Conservation (phyloP, 1,284 basidiomycete species). For the Rhodotorula sp. region DNA sequence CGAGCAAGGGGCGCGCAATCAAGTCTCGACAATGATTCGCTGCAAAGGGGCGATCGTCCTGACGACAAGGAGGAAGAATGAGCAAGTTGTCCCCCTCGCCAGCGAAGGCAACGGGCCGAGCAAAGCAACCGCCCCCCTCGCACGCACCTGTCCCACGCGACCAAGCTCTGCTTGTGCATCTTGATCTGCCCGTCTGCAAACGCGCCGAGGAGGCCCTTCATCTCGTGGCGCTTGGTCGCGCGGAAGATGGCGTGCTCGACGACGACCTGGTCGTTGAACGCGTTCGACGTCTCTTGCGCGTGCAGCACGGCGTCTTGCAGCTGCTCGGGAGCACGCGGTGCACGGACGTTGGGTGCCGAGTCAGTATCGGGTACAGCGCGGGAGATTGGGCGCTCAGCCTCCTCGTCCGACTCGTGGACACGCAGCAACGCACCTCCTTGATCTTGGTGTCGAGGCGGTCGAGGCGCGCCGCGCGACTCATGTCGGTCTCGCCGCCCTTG, state of each 20-base stretch:
- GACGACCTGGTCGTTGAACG: conserved; percentile 90
- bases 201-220: conserved; percentile 88
- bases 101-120: background rate
- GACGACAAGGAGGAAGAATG: background rate
- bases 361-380: no score
- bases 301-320: conserved; percentile 93
- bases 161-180: conserved; percentile 66
- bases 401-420: background rate
- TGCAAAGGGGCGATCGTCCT: conserved; percentile 28
- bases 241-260: conserved; percentile 89
- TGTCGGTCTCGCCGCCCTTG: conserved; percentile 88
- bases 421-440: conserved; percentile 69
- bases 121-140: background rate
- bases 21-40: conserved; percentile 29
- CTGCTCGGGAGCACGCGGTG: conserved; percentile 53
- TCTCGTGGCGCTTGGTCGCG: conserved; percentile 83
- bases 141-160: conserved; percentile 32
- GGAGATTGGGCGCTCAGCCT: background rate
- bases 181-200: conserved; percentile 93
- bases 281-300: conserved; percentile 91
- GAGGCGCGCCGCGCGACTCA: conserved; percentile 89
- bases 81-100: no score
- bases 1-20: background rate
- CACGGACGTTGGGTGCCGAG: background rate
- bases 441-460: conserved; percentile 88